Base-by-base conservation (phyloP, 768 basidiomycete species). In the Favolaschia claudopus region DNA sequence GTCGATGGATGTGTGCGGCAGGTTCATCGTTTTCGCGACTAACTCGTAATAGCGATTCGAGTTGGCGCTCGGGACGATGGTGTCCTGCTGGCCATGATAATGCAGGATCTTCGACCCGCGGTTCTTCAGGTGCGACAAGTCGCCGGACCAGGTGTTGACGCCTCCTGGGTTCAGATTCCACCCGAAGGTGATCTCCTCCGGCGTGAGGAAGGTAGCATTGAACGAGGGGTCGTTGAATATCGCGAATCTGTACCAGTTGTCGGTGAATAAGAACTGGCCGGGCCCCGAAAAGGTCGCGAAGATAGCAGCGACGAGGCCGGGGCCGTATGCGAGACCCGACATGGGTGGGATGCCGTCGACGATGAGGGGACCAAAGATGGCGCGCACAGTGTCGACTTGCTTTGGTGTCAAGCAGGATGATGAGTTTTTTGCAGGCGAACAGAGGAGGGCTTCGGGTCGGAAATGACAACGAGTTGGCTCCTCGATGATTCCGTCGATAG, bases 71-170 rank as follows among this genome's bases (percentile, higher is more conserved):
- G n/a, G n/a, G n/a, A n/a, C 15, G 25, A 48, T 32, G 14, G 46
- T n/a, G 25, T 48, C 46, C 46, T 32, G 31, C 7, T 32, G 46
- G 14, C 68, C 67, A 39, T 62, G 66, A 36, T 64, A 69, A 24
- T 61, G 62, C 20, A 69, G 46, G n/a, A 67, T 24, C 54, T 67
- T 69, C 7, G 66, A 64, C 17, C 67, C 67, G 10, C 57, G 52
- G 15, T 38, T 46, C 20, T 44, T 33, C 52, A 64, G 67, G 19
- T 44, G 36, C 20, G 59, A 42, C 7, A 66, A 15, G 50, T 64
- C 37, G 7, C 54, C 58, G 39, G 55, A 48, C 49, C 44, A 65
- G 47, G 59, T 62, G 15, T 27, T 38, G 20, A 45, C 37, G 6
- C 43, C 54, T 20, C 40, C 54, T 15, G 42, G 25, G 32, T 34